Percentiles rank a stretch among this genome's conserved stretches.
Evolutionary conservation across 1,139 yeast genomes (phyloP).

Genomic region (Lodderomyces theae): DNA sequence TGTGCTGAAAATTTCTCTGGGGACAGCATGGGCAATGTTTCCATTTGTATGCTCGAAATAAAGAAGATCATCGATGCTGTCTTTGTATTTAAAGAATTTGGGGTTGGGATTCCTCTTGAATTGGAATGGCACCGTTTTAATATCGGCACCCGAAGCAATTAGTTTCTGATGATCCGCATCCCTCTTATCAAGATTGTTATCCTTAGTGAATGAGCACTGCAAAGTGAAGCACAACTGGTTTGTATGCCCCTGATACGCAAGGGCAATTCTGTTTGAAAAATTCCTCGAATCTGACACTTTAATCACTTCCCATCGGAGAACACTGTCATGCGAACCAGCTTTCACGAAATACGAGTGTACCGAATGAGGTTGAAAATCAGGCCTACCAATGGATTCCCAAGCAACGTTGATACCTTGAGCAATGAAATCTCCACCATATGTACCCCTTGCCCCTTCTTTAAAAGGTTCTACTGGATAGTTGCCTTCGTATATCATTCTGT

Average conservation of each 20-base stretch:
- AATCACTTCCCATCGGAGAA: conserved; percentile 36
- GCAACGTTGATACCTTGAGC: conserved; percentile 37
- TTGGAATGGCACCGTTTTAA: conserved; percentile 26
- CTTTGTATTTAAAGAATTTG: conserved; percentile 31
- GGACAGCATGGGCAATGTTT: conserved; percentile 29
- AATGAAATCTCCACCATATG: conserved; percentile 43
- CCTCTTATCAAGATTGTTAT: conserved; percentile 23
- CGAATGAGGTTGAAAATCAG: conserved; percentile 37
- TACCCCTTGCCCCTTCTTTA: conserved; percentile 31
- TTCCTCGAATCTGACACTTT: conserved; percentile 34
- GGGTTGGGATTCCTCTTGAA: conserved; percentile 32
- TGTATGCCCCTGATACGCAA: conserved; percentile 33
- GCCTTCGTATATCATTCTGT: conserved; percentile 22
- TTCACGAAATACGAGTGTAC: conserved; percentile 41
- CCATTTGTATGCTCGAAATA: conserved; percentile 31
- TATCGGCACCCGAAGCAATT: conserved; percentile 11
- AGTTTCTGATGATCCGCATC: conserved; percentile 11
- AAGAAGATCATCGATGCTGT: conserved; percentile 27
- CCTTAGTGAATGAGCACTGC: conserved; percentile 35
- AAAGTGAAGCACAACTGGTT: conserved; percentile 31
- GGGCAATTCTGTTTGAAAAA: conserved; percentile 35
- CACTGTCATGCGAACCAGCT: conserved; percentile 32
- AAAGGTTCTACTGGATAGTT: conserved; percentile 38
- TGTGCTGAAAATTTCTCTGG: conserved; percentile 27
- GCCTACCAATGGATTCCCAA: conserved; percentile 30